phyloP scores from a whole-genome alignment of 257 asterid species.

The Nicotiana obtusifolia region DNA sequence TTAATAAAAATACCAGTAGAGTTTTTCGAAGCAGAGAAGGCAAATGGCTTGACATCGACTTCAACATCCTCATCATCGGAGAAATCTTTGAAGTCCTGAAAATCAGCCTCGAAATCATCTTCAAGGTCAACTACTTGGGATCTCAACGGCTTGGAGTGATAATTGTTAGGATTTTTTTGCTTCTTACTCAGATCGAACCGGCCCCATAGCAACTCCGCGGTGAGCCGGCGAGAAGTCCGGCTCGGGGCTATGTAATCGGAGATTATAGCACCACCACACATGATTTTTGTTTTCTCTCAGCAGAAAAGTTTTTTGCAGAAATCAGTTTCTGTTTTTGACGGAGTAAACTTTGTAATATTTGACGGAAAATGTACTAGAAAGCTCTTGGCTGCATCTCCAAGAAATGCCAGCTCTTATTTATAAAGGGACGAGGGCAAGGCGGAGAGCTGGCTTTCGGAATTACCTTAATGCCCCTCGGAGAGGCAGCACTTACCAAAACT shows the following conservation, averaged over 20 bases:
- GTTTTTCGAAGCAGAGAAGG: conserved; percentile 1
- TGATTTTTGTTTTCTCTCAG: conserved; percentile 13
- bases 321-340: background rate
- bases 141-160: conserved; percentile 41
- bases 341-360: background rate
- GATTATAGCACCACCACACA: conserved; percentile 96
- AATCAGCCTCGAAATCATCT: conserved; percentile 22
- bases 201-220: conserved; percentile 88
- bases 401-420: background rate
- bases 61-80: conserved; percentile 3
- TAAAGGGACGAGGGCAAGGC: background rate
- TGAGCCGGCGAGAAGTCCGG: conserved; percentile 61
- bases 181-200: conserved; percentile 32
- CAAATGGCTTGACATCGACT: conserved; percentile 6
- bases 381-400: background rate
- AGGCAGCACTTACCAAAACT: background rate
- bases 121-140: conserved; percentile 7
- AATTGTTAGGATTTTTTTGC: conserved; percentile 31
- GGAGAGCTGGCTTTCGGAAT: background rate
- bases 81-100: conserved; percentile 17
- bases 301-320: background rate
- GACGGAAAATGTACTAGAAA: background rate
- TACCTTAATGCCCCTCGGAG: background rate
- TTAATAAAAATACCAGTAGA: background rate
- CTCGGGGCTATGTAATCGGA: conserved; percentile 49